Conservation (phyloP, 441 rosid species). For the Pelargonium myrrhifolium region DNA sequence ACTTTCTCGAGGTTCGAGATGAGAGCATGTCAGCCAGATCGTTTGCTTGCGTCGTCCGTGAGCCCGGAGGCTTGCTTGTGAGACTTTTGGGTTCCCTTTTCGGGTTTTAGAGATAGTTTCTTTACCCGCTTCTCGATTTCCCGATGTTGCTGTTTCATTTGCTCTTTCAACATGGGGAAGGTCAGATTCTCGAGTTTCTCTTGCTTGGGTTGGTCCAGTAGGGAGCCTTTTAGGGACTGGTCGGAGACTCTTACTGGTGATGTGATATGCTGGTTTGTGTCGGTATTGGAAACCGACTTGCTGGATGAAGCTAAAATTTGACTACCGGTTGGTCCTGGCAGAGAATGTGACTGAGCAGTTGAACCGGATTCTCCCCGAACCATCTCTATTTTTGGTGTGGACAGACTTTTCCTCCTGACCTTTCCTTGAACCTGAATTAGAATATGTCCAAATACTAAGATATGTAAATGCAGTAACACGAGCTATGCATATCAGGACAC, state of each 20-base stretch:
- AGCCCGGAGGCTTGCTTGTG: slow-evolving; percentile 11
- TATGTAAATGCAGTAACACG: neutral
- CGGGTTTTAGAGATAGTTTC: slow-evolving; percentile 21
- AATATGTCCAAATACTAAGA: slow-evolving; percentile 8
- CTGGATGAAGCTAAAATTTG: slow-evolving; percentile 16
- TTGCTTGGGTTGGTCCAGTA: slow-evolving; percentile 16
- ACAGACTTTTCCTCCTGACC: slow-evolving; percentile 18
- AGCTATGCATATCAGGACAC: neutral
- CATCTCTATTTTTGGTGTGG: slow-evolving; percentile 11
- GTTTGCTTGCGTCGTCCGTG: slow-evolving; percentile 4
- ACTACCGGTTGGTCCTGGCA: slow-evolving; percentile 13
- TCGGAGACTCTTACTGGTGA: slow-evolving; percentile 11
- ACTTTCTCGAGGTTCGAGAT: neutral
- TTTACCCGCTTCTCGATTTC: slow-evolving; percentile 18
- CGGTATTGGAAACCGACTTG: slow-evolving; percentile 9
- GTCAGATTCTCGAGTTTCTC: slow-evolving; percentile 20
- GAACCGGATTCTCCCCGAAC: slow-evolving; percentile 20
- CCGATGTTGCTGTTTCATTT: slow-evolving; percentile 19
- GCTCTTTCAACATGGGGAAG: slow-evolving; percentile 21
- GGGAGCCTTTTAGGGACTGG: slow-evolving; percentile 11
- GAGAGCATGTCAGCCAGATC: neutral
- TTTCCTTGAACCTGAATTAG: slow-evolving; percentile 23
- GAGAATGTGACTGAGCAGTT: slow-evolving; percentile 14
- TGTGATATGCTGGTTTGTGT: slow-evolving; percentile 15
- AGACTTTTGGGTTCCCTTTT: slow-evolving; percentile 21